A percentile compares a stretch with the other conserved stretches of the same genome.
phyloP scores from a whole-genome alignment of 805 yeast species.

The Cephaloascus albidus region DNA sequence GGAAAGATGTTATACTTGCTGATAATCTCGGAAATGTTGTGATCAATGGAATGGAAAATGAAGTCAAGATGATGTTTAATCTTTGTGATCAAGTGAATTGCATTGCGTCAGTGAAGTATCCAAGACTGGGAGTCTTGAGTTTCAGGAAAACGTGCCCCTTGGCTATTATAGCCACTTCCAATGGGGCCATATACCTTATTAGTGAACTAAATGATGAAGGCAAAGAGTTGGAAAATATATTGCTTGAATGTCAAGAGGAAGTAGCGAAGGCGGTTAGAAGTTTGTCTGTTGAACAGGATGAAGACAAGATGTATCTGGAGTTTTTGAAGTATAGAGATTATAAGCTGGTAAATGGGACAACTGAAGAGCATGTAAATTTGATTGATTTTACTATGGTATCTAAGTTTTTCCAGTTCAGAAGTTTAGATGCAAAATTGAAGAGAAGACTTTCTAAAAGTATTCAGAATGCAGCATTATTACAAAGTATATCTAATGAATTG shows the following conservation, averaged over 20 bases:
- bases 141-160: too few species aligned
- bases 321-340: background rate
- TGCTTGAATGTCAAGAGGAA: background rate
- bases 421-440: too few species aligned
- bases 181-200: background rate
- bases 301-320: background rate
- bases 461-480: too few species aligned
- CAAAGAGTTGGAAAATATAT: background rate
- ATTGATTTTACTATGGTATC: background rate
- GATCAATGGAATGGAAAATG: background rate
- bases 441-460: too few species aligned
- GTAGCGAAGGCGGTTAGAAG: background rate
- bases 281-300: background rate
- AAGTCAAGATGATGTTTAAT: too few species aligned
- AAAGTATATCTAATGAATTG: too few species aligned
- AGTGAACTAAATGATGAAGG: background rate
- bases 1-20: background rate
- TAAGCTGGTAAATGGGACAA: background rate
- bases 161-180: background rate
- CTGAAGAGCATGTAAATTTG: background rate
- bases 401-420: too few species aligned
- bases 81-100: background rate
- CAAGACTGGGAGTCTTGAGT: too few species aligned
- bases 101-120: too few species aligned
- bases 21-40: background rate